phyloP scores from a whole-genome alignment of 345 rosid species.

The Syzygium jambos region DNA sequence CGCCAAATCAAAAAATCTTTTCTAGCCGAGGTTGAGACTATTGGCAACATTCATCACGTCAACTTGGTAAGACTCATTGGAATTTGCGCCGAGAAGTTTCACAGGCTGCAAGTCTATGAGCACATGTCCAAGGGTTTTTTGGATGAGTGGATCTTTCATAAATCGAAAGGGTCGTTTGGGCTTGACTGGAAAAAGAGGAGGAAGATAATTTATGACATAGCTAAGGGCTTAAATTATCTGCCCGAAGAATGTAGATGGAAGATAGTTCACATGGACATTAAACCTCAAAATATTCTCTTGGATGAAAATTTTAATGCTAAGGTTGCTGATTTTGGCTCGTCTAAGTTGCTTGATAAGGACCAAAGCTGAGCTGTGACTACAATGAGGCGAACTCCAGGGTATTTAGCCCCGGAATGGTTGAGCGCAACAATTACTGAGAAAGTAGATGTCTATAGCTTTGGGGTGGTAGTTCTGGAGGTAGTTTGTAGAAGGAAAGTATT shows the following conservation, averaged over 20 bases:
- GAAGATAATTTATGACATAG: conserved; percentile 18
- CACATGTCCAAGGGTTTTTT: conserved; percentile 15
- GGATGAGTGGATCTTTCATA: conserved; percentile 15
- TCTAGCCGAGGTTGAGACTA: conserved; percentile 16
- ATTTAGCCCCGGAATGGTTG: conserved; percentile 15
- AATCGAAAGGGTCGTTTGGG: neutral
- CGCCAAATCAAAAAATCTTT: conserved; percentile 15
- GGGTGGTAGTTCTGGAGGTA: conserved; percentile 21
- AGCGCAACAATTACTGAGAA: conserved; percentile 14
- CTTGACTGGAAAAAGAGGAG: conserved; percentile 20
- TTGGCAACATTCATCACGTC: conserved; percentile 23
- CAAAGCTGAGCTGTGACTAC: conserved; percentile 10
- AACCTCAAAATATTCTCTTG: conserved; percentile 14
- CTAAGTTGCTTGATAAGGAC: conserved; percentile 6
- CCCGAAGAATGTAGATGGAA: conserved; percentile 19
- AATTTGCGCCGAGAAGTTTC: conserved; percentile 15
- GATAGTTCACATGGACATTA: conserved; percentile 17
- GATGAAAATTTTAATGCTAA: conserved; percentile 13
- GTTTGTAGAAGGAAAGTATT: conserved; percentile 20
- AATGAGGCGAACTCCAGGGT: conserved; percentile 21
- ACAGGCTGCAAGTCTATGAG: conserved; percentile 16
- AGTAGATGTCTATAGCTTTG: conserved; percentile 26
- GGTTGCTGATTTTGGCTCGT: conserved; percentile 16
- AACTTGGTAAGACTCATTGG: conserved; percentile 19
- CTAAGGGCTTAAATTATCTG: conserved; percentile 20